Percentiles rank a stretch among this genome's conserved stretches.
phyloP scores from a whole-genome alignment of 805 yeast species.

The Saccharomycopsis sp. region DNA sequence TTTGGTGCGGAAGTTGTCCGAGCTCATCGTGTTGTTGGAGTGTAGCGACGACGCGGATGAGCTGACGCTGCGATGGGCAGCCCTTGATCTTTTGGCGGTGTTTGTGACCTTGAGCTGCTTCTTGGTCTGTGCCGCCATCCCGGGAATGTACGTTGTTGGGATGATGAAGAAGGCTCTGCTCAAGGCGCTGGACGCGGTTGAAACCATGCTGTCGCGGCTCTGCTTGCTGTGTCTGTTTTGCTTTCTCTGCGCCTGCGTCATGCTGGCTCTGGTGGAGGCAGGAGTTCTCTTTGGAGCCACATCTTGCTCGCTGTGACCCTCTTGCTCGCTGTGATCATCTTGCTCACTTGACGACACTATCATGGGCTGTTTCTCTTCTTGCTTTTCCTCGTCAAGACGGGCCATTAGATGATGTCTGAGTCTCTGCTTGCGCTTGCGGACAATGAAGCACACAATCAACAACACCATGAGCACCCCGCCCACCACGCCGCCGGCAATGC shows the following conservation, averaged over 20 bases:
- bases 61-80: not conserved
- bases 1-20: too few relatives aligned
- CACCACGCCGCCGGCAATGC: slow-evolving; percentile 15
- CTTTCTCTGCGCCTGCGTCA: too few relatives aligned
- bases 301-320: too few relatives aligned
- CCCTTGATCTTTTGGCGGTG: not conserved
- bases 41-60: too few relatives aligned
- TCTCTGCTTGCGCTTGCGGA: slow-evolving; percentile 1
- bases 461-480: slow-evolving; percentile 11
- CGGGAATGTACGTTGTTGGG: not conserved
- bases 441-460: slow-evolving; percentile 1
- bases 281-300: too few relatives aligned
- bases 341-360: too few relatives aligned
- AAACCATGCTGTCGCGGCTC: too few relatives aligned
- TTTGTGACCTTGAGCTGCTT: not conserved
- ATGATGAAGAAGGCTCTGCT: not conserved
- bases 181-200: not conserved
- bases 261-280: too few relatives aligned
- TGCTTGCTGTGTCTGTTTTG: too few relatives aligned
- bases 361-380: too few relatives aligned
- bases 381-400: not conserved
- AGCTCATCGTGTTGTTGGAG: too few relatives aligned
- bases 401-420: not conserved
- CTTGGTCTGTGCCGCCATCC: not conserved
- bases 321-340: too few relatives aligned